A percentile compares a stretch with the other conserved stretches of the same genome.
Conservation (phyloP, 768 basidiomycete species). For the Lentinula sp. region DNA sequence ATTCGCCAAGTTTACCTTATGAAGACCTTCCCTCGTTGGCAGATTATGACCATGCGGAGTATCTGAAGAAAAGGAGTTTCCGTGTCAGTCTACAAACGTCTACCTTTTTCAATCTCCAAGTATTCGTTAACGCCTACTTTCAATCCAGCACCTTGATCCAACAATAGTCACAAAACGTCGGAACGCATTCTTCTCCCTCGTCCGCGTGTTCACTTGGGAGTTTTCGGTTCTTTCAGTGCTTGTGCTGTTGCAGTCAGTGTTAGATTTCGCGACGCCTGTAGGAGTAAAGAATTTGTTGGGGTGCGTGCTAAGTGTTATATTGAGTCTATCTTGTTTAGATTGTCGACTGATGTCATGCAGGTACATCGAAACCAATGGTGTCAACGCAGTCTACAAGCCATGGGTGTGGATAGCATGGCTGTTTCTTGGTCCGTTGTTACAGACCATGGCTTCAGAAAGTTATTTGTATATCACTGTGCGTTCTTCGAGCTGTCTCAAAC, state of each 20-base stretch:
- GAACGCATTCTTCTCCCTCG: conserved; percentile 42
- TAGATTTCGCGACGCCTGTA: conserved; percentile 29
- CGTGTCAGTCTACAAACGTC: conserved; percentile 9
- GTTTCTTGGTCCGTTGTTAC: conserved; percentile 39
- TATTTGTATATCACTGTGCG: conserved; percentile 46
- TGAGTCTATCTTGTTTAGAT: background rate
- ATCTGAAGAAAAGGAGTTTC: conserved; percentile 18
- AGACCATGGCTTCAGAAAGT: conserved; percentile 41
- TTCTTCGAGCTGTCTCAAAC: conserved; percentile 9
- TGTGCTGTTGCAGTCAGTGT: conserved; percentile 19
- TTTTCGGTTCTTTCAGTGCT: conserved; percentile 20
- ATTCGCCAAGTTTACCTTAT: conserved; percentile 20
- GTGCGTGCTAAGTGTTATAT: conserved; percentile 14
- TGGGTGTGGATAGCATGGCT: conserved; percentile 64
- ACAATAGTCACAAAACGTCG: conserved; percentile 29
- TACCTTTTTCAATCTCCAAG: background rate
- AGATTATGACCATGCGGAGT: conserved; percentile 21
- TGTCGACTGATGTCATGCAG: conserved; percentile 18
- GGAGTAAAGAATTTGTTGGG: conserved; percentile 34
- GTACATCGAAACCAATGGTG: conserved; percentile 52
- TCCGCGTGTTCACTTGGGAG: conserved; percentile 29
- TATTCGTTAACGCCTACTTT: conserved; percentile 4
- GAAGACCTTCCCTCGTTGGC: conserved; percentile 28
- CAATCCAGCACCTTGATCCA: conserved; percentile 27
- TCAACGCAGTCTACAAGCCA: conserved; percentile 44